Conservation (phyloP, 768 basidiomycete genomes). For the Psilocybe cubensis region DNA sequence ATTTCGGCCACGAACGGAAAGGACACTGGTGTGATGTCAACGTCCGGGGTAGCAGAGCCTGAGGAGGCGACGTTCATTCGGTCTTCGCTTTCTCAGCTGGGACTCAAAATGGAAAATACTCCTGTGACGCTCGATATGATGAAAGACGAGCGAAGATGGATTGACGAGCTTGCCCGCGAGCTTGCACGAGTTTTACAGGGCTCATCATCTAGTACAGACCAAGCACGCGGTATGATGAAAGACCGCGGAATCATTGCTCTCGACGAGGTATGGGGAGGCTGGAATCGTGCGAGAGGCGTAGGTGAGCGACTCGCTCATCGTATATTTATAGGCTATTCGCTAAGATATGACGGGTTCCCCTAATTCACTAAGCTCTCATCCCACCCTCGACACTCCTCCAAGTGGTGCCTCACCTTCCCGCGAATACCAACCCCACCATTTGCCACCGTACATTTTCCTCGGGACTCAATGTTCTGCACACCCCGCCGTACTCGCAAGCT, state of each 20-base stretch:
- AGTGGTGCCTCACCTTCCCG: slow-evolving; percentile 68
- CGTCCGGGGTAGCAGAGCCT: slow-evolving; percentile 55
- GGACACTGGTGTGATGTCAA: slow-evolving; percentile 21
- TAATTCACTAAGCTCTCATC: slow-evolving; percentile 74
- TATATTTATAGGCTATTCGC: slow-evolving; percentile 9
- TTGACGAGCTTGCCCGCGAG: slow-evolving; percentile 81
- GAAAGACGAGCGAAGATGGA: slow-evolving; percentile 78
- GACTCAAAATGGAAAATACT: slow-evolving; percentile 74
- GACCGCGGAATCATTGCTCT: slow-evolving; percentile 81
- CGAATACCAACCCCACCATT: slow-evolving; percentile 70
- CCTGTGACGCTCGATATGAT: slow-evolving; percentile 92
- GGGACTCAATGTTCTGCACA: slow-evolving; percentile 82
- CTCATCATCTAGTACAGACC: slow-evolving; percentile 24
- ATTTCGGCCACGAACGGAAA: slow-evolving; percentile 22
- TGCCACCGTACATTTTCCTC: slow-evolving; percentile 69
- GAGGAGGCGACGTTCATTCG: slow-evolving; percentile 89
- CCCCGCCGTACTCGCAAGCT: slow-evolving; percentile 69
- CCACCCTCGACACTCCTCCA: slow-evolving; percentile 87
- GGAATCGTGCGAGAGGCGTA: slow-evolving; percentile 93
- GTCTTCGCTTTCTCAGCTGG: slow-evolving; percentile 87
- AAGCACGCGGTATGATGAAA: slow-evolving; percentile 68
- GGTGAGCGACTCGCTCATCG: slow-evolving; percentile 49
- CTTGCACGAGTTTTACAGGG: slow-evolving; percentile 72
- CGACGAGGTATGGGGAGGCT: slow-evolving; percentile 94
- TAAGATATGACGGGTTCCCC: slow-evolving; percentile 8